Conservation (phyloP, 768 basidiomycete species). For the Mycena rebaudengoi region DNA sequence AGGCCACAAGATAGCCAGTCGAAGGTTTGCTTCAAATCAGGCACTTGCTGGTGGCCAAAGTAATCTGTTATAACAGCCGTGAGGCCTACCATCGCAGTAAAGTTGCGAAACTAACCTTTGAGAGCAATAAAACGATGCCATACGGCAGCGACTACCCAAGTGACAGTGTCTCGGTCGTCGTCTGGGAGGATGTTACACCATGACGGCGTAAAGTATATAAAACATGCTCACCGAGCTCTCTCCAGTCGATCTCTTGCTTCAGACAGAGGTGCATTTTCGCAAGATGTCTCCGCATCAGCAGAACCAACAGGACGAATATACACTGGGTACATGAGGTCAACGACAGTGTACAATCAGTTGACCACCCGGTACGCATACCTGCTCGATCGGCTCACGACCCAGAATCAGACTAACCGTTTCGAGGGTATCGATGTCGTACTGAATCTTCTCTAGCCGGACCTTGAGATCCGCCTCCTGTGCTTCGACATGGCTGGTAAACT, state of each 20-base stretch:
- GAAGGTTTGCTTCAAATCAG: conserved; percentile 13
- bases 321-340: not conserved
- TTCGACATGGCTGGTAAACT: not conserved
- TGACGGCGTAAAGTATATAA: too few species aligned
- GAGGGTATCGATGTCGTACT: not conserved
- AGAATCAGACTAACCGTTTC: not conserved
- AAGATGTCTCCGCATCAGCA: conserved; percentile 12
- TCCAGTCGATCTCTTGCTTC: not conserved
- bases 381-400: not conserved
- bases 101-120: not conserved
- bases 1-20: conserved; percentile 17
- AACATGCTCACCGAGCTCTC: too few species aligned
- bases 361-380: not conserved
- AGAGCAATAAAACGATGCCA: not conserved
- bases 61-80: not conserved
- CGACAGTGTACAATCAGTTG: not conserved
- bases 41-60: conserved; percentile 7
- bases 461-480: not conserved
- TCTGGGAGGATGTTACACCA: too few species aligned
- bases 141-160: not conserved
- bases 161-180: not conserved
- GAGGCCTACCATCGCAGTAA: too few species aligned
- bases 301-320: not conserved
- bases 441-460: not conserved
- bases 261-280: conserved; percentile 17